Evolutionary conservation across 169 alveolate genomes (phyloP).

Genomic region (Theileria sp.): DNA sequence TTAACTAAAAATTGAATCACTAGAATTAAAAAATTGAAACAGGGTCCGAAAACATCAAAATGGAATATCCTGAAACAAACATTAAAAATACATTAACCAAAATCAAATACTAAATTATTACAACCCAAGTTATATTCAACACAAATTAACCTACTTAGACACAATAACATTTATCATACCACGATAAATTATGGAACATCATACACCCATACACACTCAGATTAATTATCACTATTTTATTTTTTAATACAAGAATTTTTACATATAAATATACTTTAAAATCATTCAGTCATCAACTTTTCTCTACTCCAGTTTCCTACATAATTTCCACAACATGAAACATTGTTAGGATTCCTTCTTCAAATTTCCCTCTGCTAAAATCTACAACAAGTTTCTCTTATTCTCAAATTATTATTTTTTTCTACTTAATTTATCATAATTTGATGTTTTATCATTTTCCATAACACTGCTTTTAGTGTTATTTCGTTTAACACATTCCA

Average conservation of each 20-base stretch:
- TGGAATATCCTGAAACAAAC: neutral
- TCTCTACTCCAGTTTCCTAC: neutral
- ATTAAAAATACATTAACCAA: neutral
- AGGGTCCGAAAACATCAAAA: neutral
- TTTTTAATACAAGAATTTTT: neutral
- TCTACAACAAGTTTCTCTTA: neutral
- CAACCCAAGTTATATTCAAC: neutral
- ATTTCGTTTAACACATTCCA: neutral
- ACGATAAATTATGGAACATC: conserved; percentile 2
- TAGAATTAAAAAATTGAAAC: neutral
- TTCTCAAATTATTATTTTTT: neutral
- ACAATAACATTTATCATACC: neutral
- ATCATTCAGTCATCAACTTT: neutral
- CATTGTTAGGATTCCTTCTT: neutral
- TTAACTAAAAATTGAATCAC: neutral
- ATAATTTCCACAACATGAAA: neutral
- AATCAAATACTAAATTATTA: neutral
- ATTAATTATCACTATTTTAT: neutral
- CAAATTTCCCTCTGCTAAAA: neutral
- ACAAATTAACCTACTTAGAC: neutral
- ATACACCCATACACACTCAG: conserved; percentile 9
- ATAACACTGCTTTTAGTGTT: neutral
- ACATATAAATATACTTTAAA: neutral
- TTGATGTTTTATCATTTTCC: neutral
- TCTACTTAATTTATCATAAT: neutral